Evolutionary conservation across 345 rosid species (phyloP), one percentile per base, ranked within the genome.

Genomic region (Microthlaspi erraticum): DNA sequence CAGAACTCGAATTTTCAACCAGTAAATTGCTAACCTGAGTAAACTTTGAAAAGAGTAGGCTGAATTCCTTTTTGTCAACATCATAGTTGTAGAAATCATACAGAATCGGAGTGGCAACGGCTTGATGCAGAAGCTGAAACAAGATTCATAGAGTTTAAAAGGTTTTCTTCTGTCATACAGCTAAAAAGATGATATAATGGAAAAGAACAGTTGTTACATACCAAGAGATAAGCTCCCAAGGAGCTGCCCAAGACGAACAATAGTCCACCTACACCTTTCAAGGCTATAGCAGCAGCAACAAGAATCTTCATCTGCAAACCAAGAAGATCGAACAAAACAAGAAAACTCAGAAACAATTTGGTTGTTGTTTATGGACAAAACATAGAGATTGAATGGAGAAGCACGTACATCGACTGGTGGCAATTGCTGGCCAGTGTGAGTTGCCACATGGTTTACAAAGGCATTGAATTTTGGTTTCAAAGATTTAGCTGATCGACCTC

Each of bases 81-180:
- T 83, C 92, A 10, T 86, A 82, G 78, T 88, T 90, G 84, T 90
- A 90, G 78, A 90, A 88, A 81, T 88, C 94, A 4, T 77, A 85
- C 41, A 84, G 50, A 14, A 89, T 76, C 0, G 96, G 86, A 39
- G 81, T 77, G 8, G 77, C 58, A 67, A 86, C 17, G 6, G 84
- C 77, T 76, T 86, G 91, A 70, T 90, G 86, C 59, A 90, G 66
- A 83, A 85, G 85, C 93, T 90, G 77, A 51, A 66, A 39, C 53
- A 32, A 26, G 54, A 59, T 20, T 36, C 3, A 1, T 41, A 8
- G 57, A 49, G 39, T 39, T 75, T 11, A 14, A 19, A 16, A 31
- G 12, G 45, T 41, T 53, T 43, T 18, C 6, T 58, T 29, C 18
- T 12, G 2, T 69, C 19, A 13, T 19, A 38, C 12, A 29, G 39